A percentile compares a stretch with the other conserved stretches of the same genome.
Conservation (phyloP, 176 grass and related monocot genomes). For the Lolium rigidum region DNA sequence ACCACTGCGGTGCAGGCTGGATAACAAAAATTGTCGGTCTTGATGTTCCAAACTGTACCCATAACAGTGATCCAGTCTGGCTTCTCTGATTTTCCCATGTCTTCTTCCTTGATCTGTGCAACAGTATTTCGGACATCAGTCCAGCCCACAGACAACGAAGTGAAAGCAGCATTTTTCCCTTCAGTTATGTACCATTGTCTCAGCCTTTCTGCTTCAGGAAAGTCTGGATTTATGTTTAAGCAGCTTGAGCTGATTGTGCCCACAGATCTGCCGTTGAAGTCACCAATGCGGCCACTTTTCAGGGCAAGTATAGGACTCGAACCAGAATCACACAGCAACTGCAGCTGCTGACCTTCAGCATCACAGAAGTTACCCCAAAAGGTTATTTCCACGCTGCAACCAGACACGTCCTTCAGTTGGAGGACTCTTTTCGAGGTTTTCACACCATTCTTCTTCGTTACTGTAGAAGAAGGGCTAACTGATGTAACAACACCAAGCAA, state of each 20-base stretch:
- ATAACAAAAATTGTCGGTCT: constrained; percentile 70
- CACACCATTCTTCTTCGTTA: constrained; percentile 65
- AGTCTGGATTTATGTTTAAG: constrained; percentile 76
- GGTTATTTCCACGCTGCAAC: constrained; percentile 67
- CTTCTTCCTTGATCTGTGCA: constrained; percentile 69
- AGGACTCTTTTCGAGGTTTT: constrained; percentile 68
- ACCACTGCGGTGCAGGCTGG: constrained; percentile 59
- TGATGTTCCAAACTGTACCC: constrained; percentile 55
- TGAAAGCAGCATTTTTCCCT: constrained; percentile 59
- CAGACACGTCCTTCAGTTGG: constrained; percentile 88
- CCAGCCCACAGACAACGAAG: constrained; percentile 69
- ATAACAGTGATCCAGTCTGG: constrained; percentile 82
- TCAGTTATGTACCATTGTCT: constrained; percentile 49
- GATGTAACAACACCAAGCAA: constrained; percentile 81
- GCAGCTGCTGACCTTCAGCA: constrained; percentile 71
- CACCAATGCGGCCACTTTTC: constrained; percentile 64
- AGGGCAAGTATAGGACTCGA: constrained; percentile 69
- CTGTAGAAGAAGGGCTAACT: constrained; percentile 57
- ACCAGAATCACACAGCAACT: constrained; percentile 72
- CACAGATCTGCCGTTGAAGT: constrained; percentile 66
- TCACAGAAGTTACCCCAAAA: constrained; percentile 82
- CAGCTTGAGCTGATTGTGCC: constrained; percentile 49
- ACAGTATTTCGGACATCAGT: constrained; percentile 65
- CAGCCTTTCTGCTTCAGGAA: constrained; percentile 52
- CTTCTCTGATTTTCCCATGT: constrained; percentile 68